Percentiles rank a stretch among this genome's conserved stretches.
phyloP scores from a whole-genome alignment of 495 filamentous ascomycete species.

The Xanthoparmelia taractica region DNA sequence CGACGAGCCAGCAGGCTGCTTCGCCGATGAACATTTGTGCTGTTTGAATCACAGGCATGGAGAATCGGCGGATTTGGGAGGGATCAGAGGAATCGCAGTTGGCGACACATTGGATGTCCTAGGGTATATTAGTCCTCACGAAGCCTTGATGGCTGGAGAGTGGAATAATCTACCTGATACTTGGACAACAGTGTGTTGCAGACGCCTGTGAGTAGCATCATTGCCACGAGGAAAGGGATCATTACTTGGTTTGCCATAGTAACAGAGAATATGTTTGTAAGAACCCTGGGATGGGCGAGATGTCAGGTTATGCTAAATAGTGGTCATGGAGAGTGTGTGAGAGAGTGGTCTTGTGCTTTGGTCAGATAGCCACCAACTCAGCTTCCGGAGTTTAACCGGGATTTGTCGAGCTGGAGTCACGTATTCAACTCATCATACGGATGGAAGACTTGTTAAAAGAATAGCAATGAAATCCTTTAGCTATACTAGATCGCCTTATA shows the following conservation, averaged over 20 bases:
- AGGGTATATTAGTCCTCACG: conserved; percentile 13
- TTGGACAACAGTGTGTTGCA: conserved; percentile 97
- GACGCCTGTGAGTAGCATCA: conserved; percentile 89
- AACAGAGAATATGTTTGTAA: conserved; percentile 1
- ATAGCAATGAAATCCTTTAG: neutral
- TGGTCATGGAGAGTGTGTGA: neutral
- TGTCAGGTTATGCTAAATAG: neutral
- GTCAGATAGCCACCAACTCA: neutral
- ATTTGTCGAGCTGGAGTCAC: neutral
- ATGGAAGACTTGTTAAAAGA: neutral
- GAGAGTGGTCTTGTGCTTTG: neutral
- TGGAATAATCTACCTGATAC: conserved; percentile 58
- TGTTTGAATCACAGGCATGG: conserved; percentile 94
- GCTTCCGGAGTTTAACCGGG: neutral
- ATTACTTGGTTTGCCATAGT: conserved; percentile 52
- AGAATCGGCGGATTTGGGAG: conserved; percentile 61
- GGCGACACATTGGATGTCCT: conserved; percentile 95
- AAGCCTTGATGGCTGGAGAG: neutral
- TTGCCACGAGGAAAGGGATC: conserved; percentile 75
- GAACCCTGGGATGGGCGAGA: neutral
- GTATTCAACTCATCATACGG: neutral
- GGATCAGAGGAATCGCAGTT: conserved; percentile 74
- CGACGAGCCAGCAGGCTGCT: conserved; percentile 84
- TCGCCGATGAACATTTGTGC: conserved; percentile 92
- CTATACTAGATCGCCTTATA: neutral